Conservation (phyloP, 345 rosid species). For the Garcia nutans region DNA sequence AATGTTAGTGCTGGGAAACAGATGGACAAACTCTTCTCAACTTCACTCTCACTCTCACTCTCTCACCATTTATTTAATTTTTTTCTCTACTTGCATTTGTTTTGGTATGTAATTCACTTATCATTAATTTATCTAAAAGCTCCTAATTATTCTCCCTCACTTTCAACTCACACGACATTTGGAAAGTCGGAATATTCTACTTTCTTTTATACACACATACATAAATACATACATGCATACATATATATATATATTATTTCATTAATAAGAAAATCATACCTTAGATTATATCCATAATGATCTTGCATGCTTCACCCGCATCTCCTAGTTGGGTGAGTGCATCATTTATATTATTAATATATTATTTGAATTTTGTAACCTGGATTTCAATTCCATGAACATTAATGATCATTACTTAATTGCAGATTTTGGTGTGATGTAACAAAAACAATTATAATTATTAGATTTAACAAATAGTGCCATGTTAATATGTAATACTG, state of each 20-base stretch:
- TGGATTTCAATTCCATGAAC: no score
- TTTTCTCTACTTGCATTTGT: neutral
- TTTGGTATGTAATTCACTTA: neutral
- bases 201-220: neutral
- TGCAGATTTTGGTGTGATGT: neutral
- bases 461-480: no score
- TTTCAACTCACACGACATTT: neutral
- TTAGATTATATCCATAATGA: slow-evolving; percentile 8
- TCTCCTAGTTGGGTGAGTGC: neutral
- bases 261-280: neutral
- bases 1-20: slow-evolving; percentile 8
- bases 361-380: neutral
- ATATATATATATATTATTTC: neutral
- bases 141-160: neutral
- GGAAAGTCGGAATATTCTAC: slow-evolving; percentile 25
- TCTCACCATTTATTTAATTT: neutral
- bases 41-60: slow-evolving; percentile 17
- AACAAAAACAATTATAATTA: no score
- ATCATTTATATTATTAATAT: neutral
- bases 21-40: neutral
- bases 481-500: no score
- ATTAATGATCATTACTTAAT: no score
- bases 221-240: no score
- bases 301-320: neutral
- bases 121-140: neutral